Evolutionary conservation across 2,329 filamentous ascomycete genomes (phyloP).

Genomic region (Colletotrichum karsti): DNA sequence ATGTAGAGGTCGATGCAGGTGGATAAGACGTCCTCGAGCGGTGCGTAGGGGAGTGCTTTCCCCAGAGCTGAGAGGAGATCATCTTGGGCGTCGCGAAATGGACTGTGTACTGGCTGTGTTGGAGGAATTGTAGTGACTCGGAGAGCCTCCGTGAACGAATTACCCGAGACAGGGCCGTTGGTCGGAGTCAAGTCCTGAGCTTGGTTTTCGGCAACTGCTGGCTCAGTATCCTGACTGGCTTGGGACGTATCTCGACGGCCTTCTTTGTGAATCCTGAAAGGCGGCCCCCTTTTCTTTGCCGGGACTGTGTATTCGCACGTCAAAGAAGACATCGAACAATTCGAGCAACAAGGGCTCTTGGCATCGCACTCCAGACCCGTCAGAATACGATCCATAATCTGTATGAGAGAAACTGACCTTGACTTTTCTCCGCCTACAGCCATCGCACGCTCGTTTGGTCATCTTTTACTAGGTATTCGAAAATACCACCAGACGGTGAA

Average conservation of each 20-base stretch:
- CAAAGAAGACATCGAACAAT: background rate
- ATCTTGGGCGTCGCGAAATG: background rate
- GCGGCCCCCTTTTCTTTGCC: constrained; percentile 8
- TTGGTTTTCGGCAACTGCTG: accelerated
- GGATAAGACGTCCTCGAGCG: background rate
- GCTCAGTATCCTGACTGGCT: background rate
- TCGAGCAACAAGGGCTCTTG: background rate
- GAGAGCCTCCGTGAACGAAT: accelerated
- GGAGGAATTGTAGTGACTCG: accelerated
- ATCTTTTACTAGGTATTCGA: background rate
- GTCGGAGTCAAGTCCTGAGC: no score
- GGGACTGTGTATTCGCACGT: background rate
- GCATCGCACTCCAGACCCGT: constrained; percentile 16
- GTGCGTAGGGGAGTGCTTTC: background rate
- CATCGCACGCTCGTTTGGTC: constrained; percentile 19
- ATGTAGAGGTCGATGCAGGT: constrained; percentile 15
- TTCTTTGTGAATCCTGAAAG: background rate
- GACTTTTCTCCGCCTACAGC: constrained; percentile 23
- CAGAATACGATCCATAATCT: no score
- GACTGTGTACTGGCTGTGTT: background rate
- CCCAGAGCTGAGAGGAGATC: background rate
- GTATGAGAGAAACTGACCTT: constrained; percentile 15
- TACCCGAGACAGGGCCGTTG: no score
- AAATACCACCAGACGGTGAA: accelerated
- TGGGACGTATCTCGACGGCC: background rate